A percentile compares a stretch with the other conserved stretches of the same genome.
Evolutionary conservation across 1,284 basidiomycete genomes (phyloP).

Genomic region (Agroathelia rolfsii): DNA sequence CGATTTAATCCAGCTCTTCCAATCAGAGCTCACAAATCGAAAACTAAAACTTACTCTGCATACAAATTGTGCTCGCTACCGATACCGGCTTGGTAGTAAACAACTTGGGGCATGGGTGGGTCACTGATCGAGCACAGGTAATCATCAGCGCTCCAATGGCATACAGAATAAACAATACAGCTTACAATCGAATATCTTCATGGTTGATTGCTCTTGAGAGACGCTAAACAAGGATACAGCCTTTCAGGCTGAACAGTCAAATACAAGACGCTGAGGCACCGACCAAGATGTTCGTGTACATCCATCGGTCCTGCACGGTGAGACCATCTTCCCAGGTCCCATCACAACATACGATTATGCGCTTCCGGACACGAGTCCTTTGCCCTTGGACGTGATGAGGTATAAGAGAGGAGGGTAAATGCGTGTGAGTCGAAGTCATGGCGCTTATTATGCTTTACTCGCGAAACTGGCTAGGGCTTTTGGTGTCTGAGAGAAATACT

Average conservation of each 20-base stretch:
- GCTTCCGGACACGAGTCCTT: conserved; percentile 29
- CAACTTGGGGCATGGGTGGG: conserved; percentile 48
- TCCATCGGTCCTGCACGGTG: conserved; percentile 35
- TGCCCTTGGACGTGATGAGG: too few species aligned
- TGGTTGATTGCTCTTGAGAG: conserved; percentile 46
- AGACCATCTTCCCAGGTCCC: conserved; percentile 45
- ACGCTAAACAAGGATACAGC: conserved; percentile 19
- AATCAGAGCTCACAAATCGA: too few species aligned
- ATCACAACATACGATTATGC: conserved; percentile 62
- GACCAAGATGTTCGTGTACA: conserved; percentile 57
- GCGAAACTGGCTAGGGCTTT: too few species aligned
- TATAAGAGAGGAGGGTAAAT: too few species aligned
- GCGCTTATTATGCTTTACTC: too few species aligned
- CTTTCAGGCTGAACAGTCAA: conserved; percentile 5
- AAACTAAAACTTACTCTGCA: conserved; percentile 29
- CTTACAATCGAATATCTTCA: conserved; percentile 41
- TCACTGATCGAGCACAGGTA: conserved; percentile 18
- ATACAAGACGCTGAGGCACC: conserved; percentile 13
- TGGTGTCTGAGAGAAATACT: too few species aligned
- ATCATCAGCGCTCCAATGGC: background rate
- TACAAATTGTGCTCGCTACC: conserved; percentile 52
- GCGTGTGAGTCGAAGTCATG: too few species aligned
- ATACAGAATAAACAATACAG: conserved; percentile 4
- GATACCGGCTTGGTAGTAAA: conserved; percentile 63
- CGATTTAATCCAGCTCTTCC: too few species aligned